Evolutionary conservation across 148 eudicot species (phyloP), one percentile per base, ranked within the genome.

Genomic region (Hydrangea macrophylla): DNA sequence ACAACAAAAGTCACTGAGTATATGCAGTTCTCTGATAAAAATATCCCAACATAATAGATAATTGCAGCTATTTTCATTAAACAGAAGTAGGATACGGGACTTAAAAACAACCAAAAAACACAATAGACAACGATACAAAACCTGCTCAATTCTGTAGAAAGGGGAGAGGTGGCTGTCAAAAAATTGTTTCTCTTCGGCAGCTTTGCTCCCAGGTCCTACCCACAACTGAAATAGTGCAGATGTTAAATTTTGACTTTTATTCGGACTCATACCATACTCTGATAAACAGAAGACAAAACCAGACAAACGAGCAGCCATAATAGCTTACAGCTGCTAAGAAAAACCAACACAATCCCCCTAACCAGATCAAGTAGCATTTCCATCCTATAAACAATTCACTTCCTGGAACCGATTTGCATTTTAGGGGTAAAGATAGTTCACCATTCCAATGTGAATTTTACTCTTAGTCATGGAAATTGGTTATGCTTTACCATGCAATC

Each of bases 71-170:
- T n/a, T n/a, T n/a, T 17, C 45, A 18, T 13, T 31, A 26, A 12
- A 28, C 2, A 31, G 32, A 7, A 54, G 60, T 54, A 54, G 55
- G 55, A 44, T 30, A 31, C 44, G 36, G 17, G 17, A 63, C 62
- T 23, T 48, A 55, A 24, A 61, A 48, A 15, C n/a, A 72, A 67
- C 50, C 24, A 63, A 68, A 44, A 40, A 56, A 26, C 60, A 32
- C 28, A 58, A 32, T 26, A 63, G 28, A 42, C 3, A 12, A 67
- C 36, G 58, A 64, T 35, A 31, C 56, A 61, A 23, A 70, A 94
- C 99, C 97, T 95, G 92, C 84, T 95, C 99, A 75, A 95, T 90
- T 81, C 99, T 81, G 80, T 95, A 95, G 73, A 95, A 95, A 23
- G 99, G 99, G 58, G 96, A 92, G 70, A 95, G 87, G 69, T 95